These are phyloP conservation scores for Macrocybe gigantea DNA, from an alignment of 768 basidiomycete species.

Conservation along the genomic window DNA sequence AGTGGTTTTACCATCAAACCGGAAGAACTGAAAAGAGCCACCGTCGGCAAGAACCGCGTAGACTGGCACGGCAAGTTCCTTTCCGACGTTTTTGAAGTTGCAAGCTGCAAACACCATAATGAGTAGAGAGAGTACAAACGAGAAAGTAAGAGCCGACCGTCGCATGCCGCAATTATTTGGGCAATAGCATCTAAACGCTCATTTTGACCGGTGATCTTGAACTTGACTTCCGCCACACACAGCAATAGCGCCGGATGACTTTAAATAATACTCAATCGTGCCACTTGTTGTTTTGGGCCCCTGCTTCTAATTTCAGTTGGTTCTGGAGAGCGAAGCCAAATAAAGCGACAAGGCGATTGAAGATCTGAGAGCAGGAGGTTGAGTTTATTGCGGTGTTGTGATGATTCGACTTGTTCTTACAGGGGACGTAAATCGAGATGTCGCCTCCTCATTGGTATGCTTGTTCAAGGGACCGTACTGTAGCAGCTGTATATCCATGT, in stretches of 20 bases:
- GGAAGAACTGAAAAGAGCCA: conserved; percentile 12
- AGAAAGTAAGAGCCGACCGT: conserved; percentile 6
- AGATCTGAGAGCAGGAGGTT: conserved; percentile 9
- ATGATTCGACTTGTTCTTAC: conserved; percentile 1
- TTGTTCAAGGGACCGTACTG: conserved; percentile 13
- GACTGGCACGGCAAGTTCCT: conserved; percentile 6
- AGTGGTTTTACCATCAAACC: conserved; percentile 6
- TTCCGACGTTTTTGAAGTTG: conserved; percentile 4
- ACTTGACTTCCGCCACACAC: conserved; percentile 8
- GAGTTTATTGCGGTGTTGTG: neutral
- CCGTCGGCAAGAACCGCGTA: conserved; percentile 11
- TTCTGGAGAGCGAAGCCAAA: conserved; percentile 12
- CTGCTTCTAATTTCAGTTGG: conserved; percentile 10
- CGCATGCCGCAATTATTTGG: conserved; percentile 12
- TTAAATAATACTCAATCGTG: conserved; percentile 5
- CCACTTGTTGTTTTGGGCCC: conserved; percentile 10
- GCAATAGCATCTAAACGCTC: conserved; percentile 12
- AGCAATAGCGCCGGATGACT: conserved; percentile 6
- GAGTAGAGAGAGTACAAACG: conserved; percentile 1
- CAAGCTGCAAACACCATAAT: conserved; percentile 5
- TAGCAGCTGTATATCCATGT: conserved; percentile 12
- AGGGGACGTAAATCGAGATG: conserved; percentile 12
- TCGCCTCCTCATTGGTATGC: conserved; percentile 12
- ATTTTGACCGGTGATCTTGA: conserved; percentile 3
- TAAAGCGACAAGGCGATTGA: conserved; percentile 12